Base-by-base conservation (phyloP, 2,329 filamentous ascomycete species). In the Colletotrichum trifolii region DNA sequence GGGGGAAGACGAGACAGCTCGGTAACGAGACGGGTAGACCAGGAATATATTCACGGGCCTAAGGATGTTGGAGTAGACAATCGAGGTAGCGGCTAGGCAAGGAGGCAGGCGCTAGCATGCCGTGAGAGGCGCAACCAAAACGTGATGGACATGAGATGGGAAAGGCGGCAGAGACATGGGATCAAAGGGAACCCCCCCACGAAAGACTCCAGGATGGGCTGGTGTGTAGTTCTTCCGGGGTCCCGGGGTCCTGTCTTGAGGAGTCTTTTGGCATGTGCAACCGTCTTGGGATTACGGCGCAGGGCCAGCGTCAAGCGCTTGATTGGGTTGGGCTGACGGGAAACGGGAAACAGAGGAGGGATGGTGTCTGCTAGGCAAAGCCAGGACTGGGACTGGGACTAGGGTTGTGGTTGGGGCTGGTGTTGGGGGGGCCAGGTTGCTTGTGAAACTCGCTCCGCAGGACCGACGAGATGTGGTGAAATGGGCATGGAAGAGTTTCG, bases 371-470 rank as follows among this genome's bases (percentile, higher is more conserved):
- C 17, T 12, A 15, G 45, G 50, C 34, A 40, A 49, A 56, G 33
- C 39, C 34, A 35, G 58, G 49, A n/a, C 33, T 36, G 11, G 54
- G 35, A 11, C 11, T 33, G 15, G 13, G 55, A 13, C 46, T 25
- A 33, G 55, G 47, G 49, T 34, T 53, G 48, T 47, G 33, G 38
- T 60, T 45, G 54, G 61, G 70, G 68, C 25, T 25, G 25, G 25
- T 25, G 1, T 4, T 4, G 25, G 25, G 4, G 25, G 4, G 25
- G 25, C 25, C 25, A 25, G 25, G 25, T 25, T 25, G 68, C 72
- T 67, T 71, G 71, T 65, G 69, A 71, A 66, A 67, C 46, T 68
- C 54, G 46, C 70, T 76, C 73, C 73, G 74, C 71, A 76, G 68
- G 73, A 60, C 73, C 73, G 74, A 73, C 53, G 60, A 36, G 49